These are phyloP conservation scores for Alternaria burnsii DNA, from an alignment of 2,329 filamentous ascomycete species.

Conservation along the genomic window DNA sequence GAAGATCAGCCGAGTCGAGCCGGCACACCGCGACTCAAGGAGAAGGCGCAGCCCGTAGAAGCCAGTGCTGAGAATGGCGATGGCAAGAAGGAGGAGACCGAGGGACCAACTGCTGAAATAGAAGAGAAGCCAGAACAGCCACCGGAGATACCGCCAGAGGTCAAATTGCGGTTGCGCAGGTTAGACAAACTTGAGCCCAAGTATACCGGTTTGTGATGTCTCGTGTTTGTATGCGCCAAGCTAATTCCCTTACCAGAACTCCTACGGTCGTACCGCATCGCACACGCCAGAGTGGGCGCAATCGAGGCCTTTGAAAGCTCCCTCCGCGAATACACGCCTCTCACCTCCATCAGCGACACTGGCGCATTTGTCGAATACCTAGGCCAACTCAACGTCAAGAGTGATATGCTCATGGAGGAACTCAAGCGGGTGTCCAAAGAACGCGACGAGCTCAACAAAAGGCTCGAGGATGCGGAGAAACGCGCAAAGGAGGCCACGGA, in stretches of 20 bases:
- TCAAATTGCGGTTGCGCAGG: constrained; percentile 78
- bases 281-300: constrained; percentile 82
- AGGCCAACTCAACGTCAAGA: constrained; percentile 82
- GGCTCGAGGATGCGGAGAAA: constrained; percentile 73
- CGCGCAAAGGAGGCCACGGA: constrained; percentile 68
- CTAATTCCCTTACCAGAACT: constrained; percentile 68
- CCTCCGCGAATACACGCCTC: constrained; percentile 88
- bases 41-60: constrained; percentile 46
- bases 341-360: constrained; percentile 88
- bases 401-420: constrained; percentile 93
- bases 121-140: constrained; percentile 40
- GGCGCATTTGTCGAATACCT: constrained; percentile 88
- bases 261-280: constrained; percentile 88
- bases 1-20: constrained; percentile 71
- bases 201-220: constrained; percentile 72
- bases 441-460: constrained; percentile 80
- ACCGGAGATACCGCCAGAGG: constrained; percentile 75
- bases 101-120: constrained; percentile 38
- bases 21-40: constrained; percentile 64
- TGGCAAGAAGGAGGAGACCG: constrained; percentile 46
- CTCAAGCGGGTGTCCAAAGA: constrained; percentile 86
- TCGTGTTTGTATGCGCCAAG: constrained; percentile 3
- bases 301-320: constrained; percentile 95
- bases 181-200: constrained; percentile 89
- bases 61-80: constrained; percentile 32